Evolutionary conservation across 202 grass and related monocot genomes (phyloP), one percentile per base, ranked within the genome.

Genomic region (Cymbopogon flexuosus): DNA sequence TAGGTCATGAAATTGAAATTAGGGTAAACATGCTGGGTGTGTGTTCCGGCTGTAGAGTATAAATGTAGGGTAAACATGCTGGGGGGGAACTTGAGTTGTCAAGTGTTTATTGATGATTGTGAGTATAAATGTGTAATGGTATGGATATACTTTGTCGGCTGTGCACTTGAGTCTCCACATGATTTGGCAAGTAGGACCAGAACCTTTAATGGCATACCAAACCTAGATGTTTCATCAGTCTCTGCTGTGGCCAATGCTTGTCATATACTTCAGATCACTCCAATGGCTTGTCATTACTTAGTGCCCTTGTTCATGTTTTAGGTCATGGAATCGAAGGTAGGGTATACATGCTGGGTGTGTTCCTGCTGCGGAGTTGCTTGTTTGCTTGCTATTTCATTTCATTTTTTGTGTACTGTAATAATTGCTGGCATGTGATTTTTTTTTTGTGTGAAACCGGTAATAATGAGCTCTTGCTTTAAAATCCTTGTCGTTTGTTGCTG

Each of bases 291-390:
- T n/a, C n/a, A n/a, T n/a, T n/a, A n/a, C n/a, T 73, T 21, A 68
- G 42, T 14, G 27, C 24, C 72, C 15, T 10, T 63, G 14, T 73
- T 83, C 18, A 3, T 87, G 12, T 35, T 59, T 79, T 74, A 73
- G 15, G 11, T 51, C 40, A 68, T 62, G 22, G 5, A 74, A 62
- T 68, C 69, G 39, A 41, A 68, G 22, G 47, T 24, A 69, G 33
- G 18, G 24, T 74, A 42, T 54, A 34, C 23, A 47, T 68, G 16
- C 40, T 74, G 34, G 39, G 15, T 62, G 61, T 40, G 51, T 40
- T 70, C 8, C 34, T 82, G 31, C 72, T 70, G 21, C 8, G 30
- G 0, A 81, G 68, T 76, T 70, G 19, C 2, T 63, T 61, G 33
- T 69, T 37, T 68, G 16, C 15, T 37, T 22, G 19, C 2, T 1